phyloP scores from a whole-genome alignment of 306 rosid species.

The Rubus parviflorus region DNA sequence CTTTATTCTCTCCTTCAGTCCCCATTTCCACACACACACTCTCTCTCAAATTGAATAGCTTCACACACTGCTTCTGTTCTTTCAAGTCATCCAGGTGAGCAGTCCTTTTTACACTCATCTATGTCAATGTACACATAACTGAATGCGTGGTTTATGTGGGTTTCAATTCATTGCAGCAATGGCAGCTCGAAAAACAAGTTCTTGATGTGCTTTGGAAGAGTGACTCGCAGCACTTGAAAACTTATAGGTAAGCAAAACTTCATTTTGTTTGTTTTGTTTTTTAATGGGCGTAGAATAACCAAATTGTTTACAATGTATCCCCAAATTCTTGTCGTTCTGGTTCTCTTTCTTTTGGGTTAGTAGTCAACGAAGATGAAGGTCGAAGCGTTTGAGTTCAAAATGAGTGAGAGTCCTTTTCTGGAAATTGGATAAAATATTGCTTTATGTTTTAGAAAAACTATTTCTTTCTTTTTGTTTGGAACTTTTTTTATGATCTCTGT shows the following conservation, averaged over 20 bases:
- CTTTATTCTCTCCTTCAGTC: not conserved
- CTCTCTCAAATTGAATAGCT: not conserved
- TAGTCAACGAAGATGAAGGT: not conserved
- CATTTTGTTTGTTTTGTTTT: not conserved
- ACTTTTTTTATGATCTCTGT: not conserved
- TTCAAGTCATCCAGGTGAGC: conserved; percentile 9
- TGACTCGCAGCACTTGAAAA: conserved; percentile 1
- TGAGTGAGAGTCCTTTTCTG: not conserved
- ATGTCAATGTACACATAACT: not conserved
- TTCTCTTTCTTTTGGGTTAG: not conserved
- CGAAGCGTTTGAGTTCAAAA: conserved; percentile 1
- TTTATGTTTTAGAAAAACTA: not conserved
- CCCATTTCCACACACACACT: not conserved
- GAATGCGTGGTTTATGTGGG: not conserved
- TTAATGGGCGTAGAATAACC: no score
- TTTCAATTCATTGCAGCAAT: conserved; percentile 10
- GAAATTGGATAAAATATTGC: not conserved
- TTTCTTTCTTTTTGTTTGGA: not conserved
- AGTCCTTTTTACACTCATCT: not conserved
- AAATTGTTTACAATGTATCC: not conserved
- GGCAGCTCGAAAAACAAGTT: not conserved
- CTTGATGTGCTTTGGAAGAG: not conserved
- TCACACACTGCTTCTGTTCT: not conserved
- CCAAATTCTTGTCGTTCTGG: not conserved
- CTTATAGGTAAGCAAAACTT: not conserved